Evolutionary conservation across 805 yeast genomes (phyloP), one percentile per base, ranked within the genome.

Genomic region (Danielia reshetovae): DNA sequence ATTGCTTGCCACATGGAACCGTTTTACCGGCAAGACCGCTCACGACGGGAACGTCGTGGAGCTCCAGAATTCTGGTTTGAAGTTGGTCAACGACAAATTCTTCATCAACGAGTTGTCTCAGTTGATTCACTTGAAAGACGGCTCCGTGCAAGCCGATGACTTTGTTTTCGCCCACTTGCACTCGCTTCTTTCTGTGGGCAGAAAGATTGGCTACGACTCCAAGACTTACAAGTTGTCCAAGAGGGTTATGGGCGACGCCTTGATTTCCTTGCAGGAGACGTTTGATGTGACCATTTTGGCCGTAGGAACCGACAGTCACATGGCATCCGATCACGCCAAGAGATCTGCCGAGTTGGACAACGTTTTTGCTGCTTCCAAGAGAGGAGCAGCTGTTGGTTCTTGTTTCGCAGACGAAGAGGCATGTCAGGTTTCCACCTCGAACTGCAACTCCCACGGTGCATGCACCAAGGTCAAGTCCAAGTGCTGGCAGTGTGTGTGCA

Each of bases 391-490:
- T 5, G 36, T 43, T 6, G 47, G 46, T 52, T 24, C 45, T 18
- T 71, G 75, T 40, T 75, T 59, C 44, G 19, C 57, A 9, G 54
- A 72, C 15, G 70, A 74, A 46, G 74, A 65, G 34, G 59, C 67
- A 1, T 77, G 83, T 53, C 50, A 64, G 34, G 61, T 55, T 4
- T 54, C 65, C 15, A 75, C 81, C 7, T 53, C 62, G 29, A 59
- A 66, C 24, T 77, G 83, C 51, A 68, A 68, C 24, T 61, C 66
- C n/a, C 80, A 75, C 51, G 83, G 83, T 8, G 35, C 57, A 10
- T 77, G 83, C 48, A 39, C 70, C 8, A 54, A 70, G 42, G 40
- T 45, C 4, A 43, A 39, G 18, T 37, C 56, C 27, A 61, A 60
- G 10, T 69, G 75, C 52, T 77, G 75, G 74, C 58, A 64, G 30